Evolutionary conservation across 495 filamentous ascomycete genomes (phyloP).

Genomic region (Daldinia bambusicola): DNA sequence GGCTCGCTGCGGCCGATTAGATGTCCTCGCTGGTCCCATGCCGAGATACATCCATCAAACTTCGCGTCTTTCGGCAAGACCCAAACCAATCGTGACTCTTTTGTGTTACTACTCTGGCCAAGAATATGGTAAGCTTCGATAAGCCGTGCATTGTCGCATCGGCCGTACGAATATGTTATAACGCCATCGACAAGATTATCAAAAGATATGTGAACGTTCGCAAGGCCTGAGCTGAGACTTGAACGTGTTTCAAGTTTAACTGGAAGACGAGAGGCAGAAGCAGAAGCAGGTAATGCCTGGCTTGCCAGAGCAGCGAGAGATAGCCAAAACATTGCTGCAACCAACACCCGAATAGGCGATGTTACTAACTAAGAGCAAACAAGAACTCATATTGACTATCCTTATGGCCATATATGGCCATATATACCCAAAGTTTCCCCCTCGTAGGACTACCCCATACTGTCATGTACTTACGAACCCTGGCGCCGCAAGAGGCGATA

Average conservation of each 20-base stretch:
- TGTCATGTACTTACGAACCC: neutral
- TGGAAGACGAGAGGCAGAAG: conserved; percentile 39
- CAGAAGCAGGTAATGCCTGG: conserved; percentile 20
- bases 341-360: neutral
- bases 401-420: conserved; percentile 19
- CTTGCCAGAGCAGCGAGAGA: conserved; percentile 32
- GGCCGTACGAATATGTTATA: conserved; percentile 56
- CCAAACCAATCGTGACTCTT: conserved; percentile 62
- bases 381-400: conserved; percentile 6
- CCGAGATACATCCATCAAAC: conserved; percentile 62
- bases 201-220: conserved; percentile 57
- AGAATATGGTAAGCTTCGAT: conserved; percentile 51
- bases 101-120: conserved; percentile 25
- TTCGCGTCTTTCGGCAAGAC: conserved; percentile 58
- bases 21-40: conserved; percentile 54
- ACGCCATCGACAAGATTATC: conserved; percentile 40
- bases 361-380: conserved; percentile 3
- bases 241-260: conserved; percentile 52
- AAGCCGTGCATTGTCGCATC: conserved; percentile 40
- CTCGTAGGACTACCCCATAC: neutral
- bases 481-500: conserved; percentile 1
- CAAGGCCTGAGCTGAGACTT: conserved; percentile 54
- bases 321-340: conserved; percentile 34
- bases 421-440: conserved; percentile 21
- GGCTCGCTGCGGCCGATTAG: conserved; percentile 59